These are phyloP conservation scores for Xylariomycetidae sp. DNA, from an alignment of 2,329 filamentous ascomycete genomes.

Conservation along the genomic window DNA sequence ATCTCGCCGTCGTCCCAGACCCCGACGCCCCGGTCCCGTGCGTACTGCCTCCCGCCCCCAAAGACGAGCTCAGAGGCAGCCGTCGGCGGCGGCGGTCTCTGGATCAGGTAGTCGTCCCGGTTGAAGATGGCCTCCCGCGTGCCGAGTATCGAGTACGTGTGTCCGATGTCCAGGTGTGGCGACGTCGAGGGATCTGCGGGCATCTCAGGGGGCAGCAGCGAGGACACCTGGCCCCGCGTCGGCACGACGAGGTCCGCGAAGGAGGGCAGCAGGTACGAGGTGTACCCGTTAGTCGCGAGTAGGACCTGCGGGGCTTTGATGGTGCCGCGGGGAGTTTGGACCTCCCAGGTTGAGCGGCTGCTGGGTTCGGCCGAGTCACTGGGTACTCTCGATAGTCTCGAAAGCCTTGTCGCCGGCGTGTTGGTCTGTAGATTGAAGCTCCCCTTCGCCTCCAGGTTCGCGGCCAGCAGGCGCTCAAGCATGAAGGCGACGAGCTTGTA, in stretches of 20 bases:
- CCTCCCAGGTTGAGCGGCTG: slow-evolving; percentile 42
- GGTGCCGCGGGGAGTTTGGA: slow-evolving; percentile 65
- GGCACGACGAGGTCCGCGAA: slow-evolving; percentile 73
- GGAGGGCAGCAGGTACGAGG: slow-evolving; percentile 40
- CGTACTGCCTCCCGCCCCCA: slow-evolving; percentile 63
- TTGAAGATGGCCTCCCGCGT: slow-evolving; percentile 20
- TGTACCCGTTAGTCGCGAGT: slow-evolving; percentile 81
- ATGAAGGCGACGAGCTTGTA: slow-evolving; percentile 78
- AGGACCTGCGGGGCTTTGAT: slow-evolving; percentile 62
- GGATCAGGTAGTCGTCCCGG: slow-evolving; percentile 69
- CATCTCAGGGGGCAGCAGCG: slow-evolving; percentile 52
- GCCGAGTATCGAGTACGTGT: slow-evolving; percentile 62
- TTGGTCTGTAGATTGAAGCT: slow-evolving; percentile 70
- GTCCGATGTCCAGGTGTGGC: slow-evolving; percentile 36
- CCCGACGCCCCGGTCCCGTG: slow-evolving; percentile 48
- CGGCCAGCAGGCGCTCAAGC: slow-evolving; percentile 52
- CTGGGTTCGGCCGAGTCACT: slow-evolving; percentile 9
- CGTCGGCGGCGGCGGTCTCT: slow-evolving; percentile 57
- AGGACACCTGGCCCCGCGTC: slow-evolving; percentile 67
- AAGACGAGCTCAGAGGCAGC: slow-evolving; percentile 59
- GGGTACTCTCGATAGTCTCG: slow-evolving; percentile 38
- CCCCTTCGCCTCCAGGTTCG: slow-evolving; percentile 13
- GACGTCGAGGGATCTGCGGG: slow-evolving; percentile 13
- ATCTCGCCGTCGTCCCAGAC: slow-evolving; percentile 55
- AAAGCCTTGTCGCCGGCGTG: slow-evolving; percentile 56